These are phyloP conservation scores for Raphanus hybrid DNA, from an alignment of 441 rosid species.

Conservation along the genomic window DNA sequence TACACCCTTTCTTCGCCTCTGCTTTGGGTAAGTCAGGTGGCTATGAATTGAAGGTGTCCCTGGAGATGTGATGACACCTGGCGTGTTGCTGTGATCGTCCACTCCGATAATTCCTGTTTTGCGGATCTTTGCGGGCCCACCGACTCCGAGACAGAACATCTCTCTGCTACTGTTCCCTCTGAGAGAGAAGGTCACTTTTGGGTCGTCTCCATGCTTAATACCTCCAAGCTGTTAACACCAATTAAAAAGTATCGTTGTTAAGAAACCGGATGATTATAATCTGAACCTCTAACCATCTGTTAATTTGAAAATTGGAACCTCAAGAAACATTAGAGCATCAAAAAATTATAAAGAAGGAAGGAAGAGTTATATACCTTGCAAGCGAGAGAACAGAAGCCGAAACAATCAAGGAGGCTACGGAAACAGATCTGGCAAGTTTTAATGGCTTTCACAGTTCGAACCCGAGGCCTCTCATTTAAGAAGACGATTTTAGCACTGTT, in stretches of 20 bases:
- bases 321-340: no score
- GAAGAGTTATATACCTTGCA: constrained; percentile 59
- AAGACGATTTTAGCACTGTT: constrained; percentile 49
- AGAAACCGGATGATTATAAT: no score
- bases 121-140: constrained; percentile 2
- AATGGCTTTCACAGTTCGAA: constrained; percentile 56
- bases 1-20: constrained; percentile 30
- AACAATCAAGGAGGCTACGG: constrained; percentile 67
- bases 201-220: constrained; percentile 12
- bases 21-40: constrained; percentile 6
- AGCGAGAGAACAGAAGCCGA: constrained; percentile 78
- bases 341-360: neutral
- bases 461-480: constrained; percentile 77
- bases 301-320: no score
- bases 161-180: neutral
- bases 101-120: constrained; percentile 5
- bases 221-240: constrained; percentile 27
- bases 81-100: neutral
- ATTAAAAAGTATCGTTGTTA: neutral
- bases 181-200: constrained; percentile 17
- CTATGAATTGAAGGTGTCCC: constrained; percentile 7
- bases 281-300: no score
- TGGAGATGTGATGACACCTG: neutral
- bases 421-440: constrained; percentile 68
- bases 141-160: constrained; percentile 8